Conservation (phyloP, 148 eudicot species). For the Camellia lanceoleosa region DNA sequence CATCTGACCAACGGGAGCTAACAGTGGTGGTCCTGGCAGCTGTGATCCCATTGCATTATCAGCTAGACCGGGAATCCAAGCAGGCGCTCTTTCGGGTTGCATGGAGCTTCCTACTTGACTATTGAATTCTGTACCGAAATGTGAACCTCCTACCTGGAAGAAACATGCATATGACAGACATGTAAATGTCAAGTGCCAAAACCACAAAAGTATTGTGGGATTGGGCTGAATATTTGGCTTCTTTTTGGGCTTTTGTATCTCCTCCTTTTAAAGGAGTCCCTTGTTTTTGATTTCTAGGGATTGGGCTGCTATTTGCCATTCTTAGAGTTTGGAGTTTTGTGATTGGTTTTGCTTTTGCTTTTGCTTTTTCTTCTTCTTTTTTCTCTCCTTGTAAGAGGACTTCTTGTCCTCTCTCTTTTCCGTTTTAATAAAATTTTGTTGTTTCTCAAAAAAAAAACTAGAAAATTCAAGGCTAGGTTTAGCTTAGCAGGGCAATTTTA, state of each 20-base stretch:
- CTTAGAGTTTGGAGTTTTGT: too few species aligned
- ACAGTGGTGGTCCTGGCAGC: conserved; percentile 44
- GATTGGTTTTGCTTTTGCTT: too few species aligned
- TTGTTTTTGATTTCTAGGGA: too few species aligned
- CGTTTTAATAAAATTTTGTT: too few species aligned
- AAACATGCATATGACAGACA: not conserved
- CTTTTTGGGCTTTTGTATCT: too few species aligned
- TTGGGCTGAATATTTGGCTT: too few species aligned
- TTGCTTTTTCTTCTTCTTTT: too few species aligned
- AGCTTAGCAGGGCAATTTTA: not conserved
- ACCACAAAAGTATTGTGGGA: not conserved
- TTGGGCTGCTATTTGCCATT: too few species aligned
- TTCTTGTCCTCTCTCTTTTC: too few species aligned
- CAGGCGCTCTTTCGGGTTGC: conserved; percentile 63
- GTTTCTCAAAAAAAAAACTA: too few species aligned
- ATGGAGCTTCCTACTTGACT: conserved; percentile 50
- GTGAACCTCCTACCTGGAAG: conserved; percentile 57
- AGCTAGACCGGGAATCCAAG: conserved; percentile 56
- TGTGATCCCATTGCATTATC: conserved; percentile 43
- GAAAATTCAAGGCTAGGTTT: not conserved
- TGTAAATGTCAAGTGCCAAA: not conserved
- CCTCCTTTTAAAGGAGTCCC: too few species aligned
- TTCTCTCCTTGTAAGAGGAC: too few species aligned
- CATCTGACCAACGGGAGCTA: conserved; percentile 38
- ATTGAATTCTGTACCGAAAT: conserved; percentile 52